Conservation (phyloP, 106 monocot species). For the Xerophyta viscosa region DNA sequence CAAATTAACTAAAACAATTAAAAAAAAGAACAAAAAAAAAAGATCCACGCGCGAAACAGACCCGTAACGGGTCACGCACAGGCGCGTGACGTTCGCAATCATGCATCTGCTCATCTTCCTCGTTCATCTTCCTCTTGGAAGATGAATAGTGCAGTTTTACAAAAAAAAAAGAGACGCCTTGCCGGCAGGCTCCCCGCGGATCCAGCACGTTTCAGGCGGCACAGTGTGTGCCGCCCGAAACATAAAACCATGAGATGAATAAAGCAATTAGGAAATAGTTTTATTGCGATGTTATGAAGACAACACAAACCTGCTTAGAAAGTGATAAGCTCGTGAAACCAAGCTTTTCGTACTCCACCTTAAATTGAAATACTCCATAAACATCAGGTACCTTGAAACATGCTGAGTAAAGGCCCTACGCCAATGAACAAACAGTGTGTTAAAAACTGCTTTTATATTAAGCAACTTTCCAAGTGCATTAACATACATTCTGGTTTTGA, state of each 20-base stretch:
- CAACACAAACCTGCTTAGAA: conserved; percentile 65
- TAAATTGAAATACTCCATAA: conserved; percentile 98
- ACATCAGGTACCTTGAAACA: conserved; percentile 98
- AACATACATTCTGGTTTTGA: conserved; percentile 54
- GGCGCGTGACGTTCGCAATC: too few relatives aligned
- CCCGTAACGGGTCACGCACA: too few relatives aligned
- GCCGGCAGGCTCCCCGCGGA: neutral
- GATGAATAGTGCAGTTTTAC: too few relatives aligned
- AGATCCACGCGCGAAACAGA: too few relatives aligned
- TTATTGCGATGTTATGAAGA: neutral
- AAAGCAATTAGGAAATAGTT: too few relatives aligned
- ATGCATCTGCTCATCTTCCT: too few relatives aligned
- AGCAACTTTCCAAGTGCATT: neutral
- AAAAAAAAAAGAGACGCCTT: neutral
- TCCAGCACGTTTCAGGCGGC: neutral
- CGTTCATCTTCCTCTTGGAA: too few relatives aligned
- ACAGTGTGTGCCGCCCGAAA: neutral
- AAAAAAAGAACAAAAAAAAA: too few relatives aligned
- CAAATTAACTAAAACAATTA: too few relatives aligned
- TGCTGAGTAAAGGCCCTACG: conserved; percentile 74
- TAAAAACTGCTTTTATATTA: too few relatives aligned
- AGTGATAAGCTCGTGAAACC: conserved; percentile 86
- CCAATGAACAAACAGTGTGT: conserved; percentile 5
- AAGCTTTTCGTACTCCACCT: conserved; percentile 88
- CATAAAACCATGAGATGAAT: too few relatives aligned